Base-by-base conservation (phyloP, 1,139 yeast species). In the Yamadazyma songkhlaensis region DNA sequence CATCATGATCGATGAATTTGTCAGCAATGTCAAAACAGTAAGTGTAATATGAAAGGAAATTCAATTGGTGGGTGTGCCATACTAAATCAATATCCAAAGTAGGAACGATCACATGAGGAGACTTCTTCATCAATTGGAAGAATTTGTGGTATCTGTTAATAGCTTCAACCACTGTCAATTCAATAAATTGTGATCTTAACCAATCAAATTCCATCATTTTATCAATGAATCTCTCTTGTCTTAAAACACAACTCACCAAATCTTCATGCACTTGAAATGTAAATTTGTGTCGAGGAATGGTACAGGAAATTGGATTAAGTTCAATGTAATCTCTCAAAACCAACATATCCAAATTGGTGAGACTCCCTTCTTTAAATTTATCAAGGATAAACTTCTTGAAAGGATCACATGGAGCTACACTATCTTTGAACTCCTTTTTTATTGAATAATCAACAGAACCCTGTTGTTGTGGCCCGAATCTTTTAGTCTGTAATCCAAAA, bases 21-120 rank as follows among this genome's bases (percentile, higher is more conserved):
- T 44, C 43, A 7, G 34, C 20, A 6, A 25, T 26, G 2, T 31
- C 29, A 23, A 40, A 32, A 31, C 60, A 57, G 36, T 52, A 55
- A 2, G 44, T 34, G 35, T 50, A 50, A 44, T 67, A 66, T 22
- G 45, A 44, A 11, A 33, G 37, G 29, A 56, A 52, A 5, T 54
- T 44, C 15, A 67, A 46, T 40, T 62, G 70, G 39, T 67, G 73
- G 6, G 72, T 65, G 39, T 64, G 72, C 73, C 74, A 67, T 2
- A 60, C 52, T 31, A 67, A 50, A 41, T 67, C 73, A 20, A 67
- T 59, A 40, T 67, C 73, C 32, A 67, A 46, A 0, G 73, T 65
- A 0, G 74, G 74, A 1, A 68, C 67, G 17, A 59, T 45, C 32
- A 55, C 45, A 11, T 23, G 36, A 5, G 31, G 31, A 1, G 44